Percentiles rank a stretch among this genome's conserved stretches.
Evolutionary conservation across 2,329 filamentous ascomycete genomes (phyloP).

Genomic region (Monosporascus sp.): DNA sequence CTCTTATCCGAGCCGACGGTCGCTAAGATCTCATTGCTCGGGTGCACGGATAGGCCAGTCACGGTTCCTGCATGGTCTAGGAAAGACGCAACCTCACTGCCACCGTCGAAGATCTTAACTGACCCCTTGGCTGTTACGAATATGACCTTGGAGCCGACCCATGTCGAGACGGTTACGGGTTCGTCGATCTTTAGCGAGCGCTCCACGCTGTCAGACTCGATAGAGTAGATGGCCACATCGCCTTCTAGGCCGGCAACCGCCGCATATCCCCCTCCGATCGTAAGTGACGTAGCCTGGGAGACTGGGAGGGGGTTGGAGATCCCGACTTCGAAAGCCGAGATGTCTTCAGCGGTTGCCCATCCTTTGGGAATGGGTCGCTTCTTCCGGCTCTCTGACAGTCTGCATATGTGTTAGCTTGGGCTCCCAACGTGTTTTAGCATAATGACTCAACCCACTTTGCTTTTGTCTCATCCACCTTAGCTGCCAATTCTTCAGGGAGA

Average conservation of each 20-base stretch:
- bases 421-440: slow-evolving; percentile 4
- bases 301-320: slow-evolving; percentile 44
- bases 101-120: slow-evolving; percentile 75
- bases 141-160: slow-evolving; percentile 64
- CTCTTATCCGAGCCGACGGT: slow-evolving; percentile 91
- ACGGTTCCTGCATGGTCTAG: slow-evolving; percentile 79
- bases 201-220: slow-evolving; percentile 63
- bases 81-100: slow-evolving; percentile 63
- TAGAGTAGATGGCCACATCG: slow-evolving; percentile 68
- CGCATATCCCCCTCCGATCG: slow-evolving; percentile 56
- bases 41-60: slow-evolving; percentile 74
- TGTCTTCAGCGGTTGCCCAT: slow-evolving; percentile 73
- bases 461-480: slow-evolving; percentile 75
- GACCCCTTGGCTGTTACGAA: slow-evolving; percentile 71
- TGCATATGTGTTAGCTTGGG: slow-evolving; percentile 32
- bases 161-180: slow-evolving; percentile 61
- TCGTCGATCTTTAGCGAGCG: slow-evolving; percentile 62
- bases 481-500: slow-evolving; percentile 66
- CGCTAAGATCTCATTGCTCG: slow-evolving; percentile 75
- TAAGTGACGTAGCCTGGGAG: slow-evolving; percentile 44
- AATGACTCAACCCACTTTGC: slow-evolving; percentile 57
- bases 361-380: slow-evolving; percentile 81
- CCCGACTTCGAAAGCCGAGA: slow-evolving; percentile 47
- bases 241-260: slow-evolving; percentile 74
- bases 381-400: slow-evolving; percentile 81